Evolutionary conservation across 2,329 filamentous ascomycete species (phyloP).

Genomic region (Claviceps paspali): DNA sequence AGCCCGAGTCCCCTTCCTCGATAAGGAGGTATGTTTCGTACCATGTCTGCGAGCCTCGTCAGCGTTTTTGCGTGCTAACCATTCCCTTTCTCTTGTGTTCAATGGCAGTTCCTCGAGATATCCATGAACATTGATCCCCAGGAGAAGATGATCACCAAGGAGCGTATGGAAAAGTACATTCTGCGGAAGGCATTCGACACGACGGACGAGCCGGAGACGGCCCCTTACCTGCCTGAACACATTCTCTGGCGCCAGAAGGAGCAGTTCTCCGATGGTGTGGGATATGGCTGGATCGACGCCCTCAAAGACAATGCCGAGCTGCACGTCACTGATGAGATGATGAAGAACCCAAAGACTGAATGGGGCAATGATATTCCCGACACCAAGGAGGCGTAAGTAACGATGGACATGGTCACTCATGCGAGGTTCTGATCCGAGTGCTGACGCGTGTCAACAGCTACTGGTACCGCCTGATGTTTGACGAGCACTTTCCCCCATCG

Average conservation of each 20-base stretch:
- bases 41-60: background rate
- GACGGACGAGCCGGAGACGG: conserved; percentile 60
- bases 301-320: conserved; percentile 88
- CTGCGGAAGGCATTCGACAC: conserved; percentile 96
- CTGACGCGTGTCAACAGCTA: conserved; percentile 36
- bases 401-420: too few relatives aligned
- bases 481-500: conserved; percentile 89
- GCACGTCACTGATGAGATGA: conserved; percentile 89
- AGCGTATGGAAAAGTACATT: conserved; percentile 92
- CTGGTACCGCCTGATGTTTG: conserved; percentile 98
- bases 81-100: background rate
- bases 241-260: conserved; percentile 99
- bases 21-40: conserved; percentile 56
- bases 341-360: conserved; percentile 94
- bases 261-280: conserved; percentile 96
- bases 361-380: conserved; percentile 91
- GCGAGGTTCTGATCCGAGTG: background rate
- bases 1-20: conserved; percentile 92
- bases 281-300: conserved; percentile 97
- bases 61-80: background rate
- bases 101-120: conserved; percentile 62
- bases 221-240: conserved; percentile 85
- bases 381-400: conserved; percentile 76
- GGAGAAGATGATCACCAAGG: conserved; percentile 91
- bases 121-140: conserved; percentile 86